Base-by-base conservation (phyloP, 306 rosid genomes). In the Ormosia emarginata region DNA sequence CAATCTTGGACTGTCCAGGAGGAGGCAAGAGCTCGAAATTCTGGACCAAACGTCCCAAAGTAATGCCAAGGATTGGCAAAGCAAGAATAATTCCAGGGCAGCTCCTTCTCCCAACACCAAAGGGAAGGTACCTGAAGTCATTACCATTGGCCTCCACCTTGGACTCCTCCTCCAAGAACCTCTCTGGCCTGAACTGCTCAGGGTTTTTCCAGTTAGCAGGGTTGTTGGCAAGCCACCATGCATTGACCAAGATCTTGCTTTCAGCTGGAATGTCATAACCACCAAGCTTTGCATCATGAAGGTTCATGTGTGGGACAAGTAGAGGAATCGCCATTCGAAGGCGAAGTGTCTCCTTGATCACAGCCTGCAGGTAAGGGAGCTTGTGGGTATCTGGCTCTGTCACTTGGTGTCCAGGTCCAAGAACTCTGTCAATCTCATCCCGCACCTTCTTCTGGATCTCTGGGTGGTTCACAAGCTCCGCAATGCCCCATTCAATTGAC, bases 231-330 rank as follows among this genome's bases (percentile, higher is more conserved):
- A 89, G 90, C 97, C 92, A 88, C 95, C 97, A 93, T 0, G 94
- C 97, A 18, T 93, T 93, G 6, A 93, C 95, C 50, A 91, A 18
- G 75, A 93, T 79, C 79, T 91, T 91, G 91, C 97, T 92, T 86
- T 92, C 95, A 0, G 97, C 97, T 0, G 97, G 95, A 12, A 92
- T 90, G 84, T 92, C 97, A 18, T 30, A 89, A 6, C 91, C 90
- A 0, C 84, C 91, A 0, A 93, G 94, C 85, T 91, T 93, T 0
- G 95, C 95, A 0, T 93, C 91, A 3, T 85, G 83, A 75, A 93
- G 95, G 79, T 93, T 93, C 97, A 93, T 91, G 89, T 93, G 97
- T 1, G 97, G 97, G n/a, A 91, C 94, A 0, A 93, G 97, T 11
- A 93, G 90, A 0, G 97, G 97, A 66, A 91, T 91, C 1, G 97